Conservation (phyloP, 2,329 filamentous ascomycete genomes). For the Alternaria longipes region DNA sequence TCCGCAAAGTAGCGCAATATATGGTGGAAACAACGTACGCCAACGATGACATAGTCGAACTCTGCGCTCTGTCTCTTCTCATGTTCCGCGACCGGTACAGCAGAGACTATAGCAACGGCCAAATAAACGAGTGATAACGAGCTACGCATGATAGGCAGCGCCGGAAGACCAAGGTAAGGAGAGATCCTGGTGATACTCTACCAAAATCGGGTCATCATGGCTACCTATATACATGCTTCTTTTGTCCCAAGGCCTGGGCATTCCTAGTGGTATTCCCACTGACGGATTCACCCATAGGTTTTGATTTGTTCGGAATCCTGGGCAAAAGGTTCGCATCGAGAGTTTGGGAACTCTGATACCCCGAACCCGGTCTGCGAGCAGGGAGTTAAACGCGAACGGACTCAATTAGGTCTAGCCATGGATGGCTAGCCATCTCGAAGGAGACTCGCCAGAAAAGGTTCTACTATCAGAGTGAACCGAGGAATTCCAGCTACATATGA, state of each 20-base stretch:
- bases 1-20: background rate
- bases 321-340: background rate
- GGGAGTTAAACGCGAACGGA: background rate
- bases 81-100: slow-evolving; percentile 6
- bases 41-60: slow-evolving; percentile 31
- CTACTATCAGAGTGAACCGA: background rate
- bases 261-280: background rate
- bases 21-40: slow-evolving; percentile 7
- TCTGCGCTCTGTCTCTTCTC: slow-evolving; percentile 17
- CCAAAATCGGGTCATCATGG: background rate
- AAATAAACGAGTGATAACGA: slow-evolving; percentile 16
- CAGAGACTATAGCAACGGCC: background rate
- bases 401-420: background rate
- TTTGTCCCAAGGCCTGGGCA: background rate
- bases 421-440: background rate
- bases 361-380: background rate
- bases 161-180: background rate
- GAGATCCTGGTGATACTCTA: background rate
- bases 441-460: background rate
- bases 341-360: background rate
- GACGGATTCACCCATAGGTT: background rate
- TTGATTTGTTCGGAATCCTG: background rate
- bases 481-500: background rate
- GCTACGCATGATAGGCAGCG: background rate
- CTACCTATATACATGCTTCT: background rate